Conservation (phyloP, 176 grass and related monocot genomes). For the Eremochloa ophiuroides region DNA sequence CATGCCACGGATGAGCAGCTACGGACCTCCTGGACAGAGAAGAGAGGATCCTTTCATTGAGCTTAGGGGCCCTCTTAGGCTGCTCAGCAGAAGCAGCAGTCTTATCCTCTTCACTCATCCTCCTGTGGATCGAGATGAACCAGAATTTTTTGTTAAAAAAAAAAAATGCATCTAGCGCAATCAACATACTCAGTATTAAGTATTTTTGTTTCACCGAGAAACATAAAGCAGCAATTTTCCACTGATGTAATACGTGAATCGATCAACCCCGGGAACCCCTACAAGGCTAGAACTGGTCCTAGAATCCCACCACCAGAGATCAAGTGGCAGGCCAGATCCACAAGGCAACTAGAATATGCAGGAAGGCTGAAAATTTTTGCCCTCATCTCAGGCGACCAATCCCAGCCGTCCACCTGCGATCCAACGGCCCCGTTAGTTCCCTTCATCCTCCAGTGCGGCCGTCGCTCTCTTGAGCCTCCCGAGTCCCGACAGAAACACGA, state of each 20-base stretch:
- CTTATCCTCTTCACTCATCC: conserved; percentile 46
- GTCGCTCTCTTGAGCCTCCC: not conserved
- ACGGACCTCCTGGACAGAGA: conserved; percentile 81
- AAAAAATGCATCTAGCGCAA: not conserved
- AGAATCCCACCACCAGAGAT: not conserved
- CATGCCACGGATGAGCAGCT: conserved; percentile 94
- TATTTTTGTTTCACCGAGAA: not conserved
- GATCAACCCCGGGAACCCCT: not conserved
- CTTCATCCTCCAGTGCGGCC: not conserved
- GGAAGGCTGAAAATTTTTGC: not conserved
- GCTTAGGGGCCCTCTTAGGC: conserved; percentile 41
- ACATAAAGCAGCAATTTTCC: not conserved
- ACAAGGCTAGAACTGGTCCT: not conserved
- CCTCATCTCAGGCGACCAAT: not conserved
- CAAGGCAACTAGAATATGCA: not conserved
- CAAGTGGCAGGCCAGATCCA: not conserved
- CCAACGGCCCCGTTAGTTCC: not conserved
- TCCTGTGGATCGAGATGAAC: not conserved
- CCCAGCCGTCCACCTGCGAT: not conserved
- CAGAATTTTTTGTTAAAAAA: not conserved
- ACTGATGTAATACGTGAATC: not conserved
- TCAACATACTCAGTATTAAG: too few species aligned
- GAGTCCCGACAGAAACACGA: not conserved
- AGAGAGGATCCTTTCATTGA: conserved; percentile 92
- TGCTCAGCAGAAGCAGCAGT: conserved; percentile 15